phyloP scores from a whole-genome alignment of 305 asterid genomes.

The Caryopteris hybrid region DNA sequence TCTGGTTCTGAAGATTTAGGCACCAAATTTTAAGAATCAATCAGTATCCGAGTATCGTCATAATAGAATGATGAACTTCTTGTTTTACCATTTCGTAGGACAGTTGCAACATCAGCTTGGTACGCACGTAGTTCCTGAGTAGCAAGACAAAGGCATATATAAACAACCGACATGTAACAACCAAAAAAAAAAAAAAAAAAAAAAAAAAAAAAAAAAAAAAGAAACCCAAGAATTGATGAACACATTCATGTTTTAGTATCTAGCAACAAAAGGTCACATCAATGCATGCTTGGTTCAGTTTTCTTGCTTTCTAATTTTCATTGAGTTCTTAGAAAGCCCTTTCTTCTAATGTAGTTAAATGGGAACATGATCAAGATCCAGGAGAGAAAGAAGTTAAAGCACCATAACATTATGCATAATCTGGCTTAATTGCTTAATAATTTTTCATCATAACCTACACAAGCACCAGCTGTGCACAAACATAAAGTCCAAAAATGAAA shows the following conservation, averaged over 20 bases:
- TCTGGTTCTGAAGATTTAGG: not conserved
- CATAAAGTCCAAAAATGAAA: not conserved
- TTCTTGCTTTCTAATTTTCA: not conserved
- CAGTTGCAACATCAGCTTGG: constrained; percentile 98
- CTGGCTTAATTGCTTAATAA: not conserved
- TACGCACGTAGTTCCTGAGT: constrained; percentile 92
- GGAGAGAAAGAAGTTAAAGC: not conserved
- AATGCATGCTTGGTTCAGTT: not conserved
- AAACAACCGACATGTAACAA: constrained; percentile 3
- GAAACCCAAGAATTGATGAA: not conserved
- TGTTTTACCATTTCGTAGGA: constrained; percentile 76
- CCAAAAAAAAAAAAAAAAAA: not conserved
- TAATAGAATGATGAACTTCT: constrained; percentile 12
- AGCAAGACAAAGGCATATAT: constrained; percentile 22
- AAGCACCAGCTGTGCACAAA: not conserved
- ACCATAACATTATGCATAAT: not conserved
- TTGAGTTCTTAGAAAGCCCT: not conserved
- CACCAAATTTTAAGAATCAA: constrained; percentile 11
- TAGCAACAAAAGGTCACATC: not conserved
- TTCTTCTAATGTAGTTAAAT: not conserved
- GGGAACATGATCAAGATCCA: not conserved
- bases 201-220: not conserved
- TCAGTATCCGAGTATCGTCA: not conserved
- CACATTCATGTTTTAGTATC: not conserved
- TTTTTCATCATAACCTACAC: not conserved